Percentiles rank a stretch among this genome's conserved stretches.
These are phyloP conservation scores for Populus hybrid DNA, from an alignment of 441 rosid genomes.

Conservation along the genomic window DNA sequence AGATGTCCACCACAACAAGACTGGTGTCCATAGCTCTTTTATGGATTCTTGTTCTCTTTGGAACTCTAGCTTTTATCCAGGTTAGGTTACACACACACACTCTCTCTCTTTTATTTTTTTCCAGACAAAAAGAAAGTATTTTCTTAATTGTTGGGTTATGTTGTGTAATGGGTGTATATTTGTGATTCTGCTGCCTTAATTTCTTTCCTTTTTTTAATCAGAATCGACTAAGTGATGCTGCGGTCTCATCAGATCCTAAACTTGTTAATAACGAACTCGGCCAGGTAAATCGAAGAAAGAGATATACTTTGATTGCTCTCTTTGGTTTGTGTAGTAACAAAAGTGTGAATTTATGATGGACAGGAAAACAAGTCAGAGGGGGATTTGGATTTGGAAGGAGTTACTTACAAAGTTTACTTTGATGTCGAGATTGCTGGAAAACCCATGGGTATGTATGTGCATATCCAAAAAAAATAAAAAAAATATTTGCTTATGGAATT, in stretches of 20 bases:
- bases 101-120: background rate
- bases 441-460: conserved; percentile 42
- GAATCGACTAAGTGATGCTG: conserved; percentile 52
- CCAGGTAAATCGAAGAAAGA: conserved; percentile 29
- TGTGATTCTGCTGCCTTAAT: background rate
- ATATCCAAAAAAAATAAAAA: background rate
- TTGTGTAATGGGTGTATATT: background rate
- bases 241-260: conserved; percentile 39
- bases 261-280: conserved; percentile 20
- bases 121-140: background rate
- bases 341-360: background rate
- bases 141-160: background rate
- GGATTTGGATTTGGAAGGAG: conserved; percentile 48
- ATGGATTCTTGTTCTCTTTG: conserved; percentile 67
- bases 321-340: background rate
- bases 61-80: conserved; percentile 70
- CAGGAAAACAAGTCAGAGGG: conserved; percentile 30
- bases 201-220: conserved; percentile 17
- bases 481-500: background rate
- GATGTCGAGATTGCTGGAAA: conserved; percentile 77
- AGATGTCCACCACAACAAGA: conserved; percentile 53
- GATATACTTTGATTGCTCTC: background rate
- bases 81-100: conserved; percentile 17
- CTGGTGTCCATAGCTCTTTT: conserved; percentile 46
- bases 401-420: conserved; percentile 82